Conservation (phyloP, 495 filamentous ascomycete genomes). For the Neurospora discreta region DNA sequence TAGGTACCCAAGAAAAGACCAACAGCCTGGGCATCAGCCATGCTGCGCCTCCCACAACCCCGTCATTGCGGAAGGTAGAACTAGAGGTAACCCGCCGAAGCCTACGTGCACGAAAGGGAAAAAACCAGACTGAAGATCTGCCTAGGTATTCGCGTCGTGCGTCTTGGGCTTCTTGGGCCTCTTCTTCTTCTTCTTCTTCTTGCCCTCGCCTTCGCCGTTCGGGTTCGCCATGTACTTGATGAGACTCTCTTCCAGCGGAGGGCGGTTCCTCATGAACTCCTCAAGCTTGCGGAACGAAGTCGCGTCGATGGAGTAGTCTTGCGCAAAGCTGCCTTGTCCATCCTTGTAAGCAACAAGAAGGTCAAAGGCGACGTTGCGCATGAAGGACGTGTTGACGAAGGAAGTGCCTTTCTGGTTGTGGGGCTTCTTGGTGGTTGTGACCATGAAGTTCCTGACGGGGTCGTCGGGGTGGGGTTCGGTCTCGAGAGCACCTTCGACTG, state of each 20-base stretch:
- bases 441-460: background rate
- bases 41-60: background rate
- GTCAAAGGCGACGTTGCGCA: background rate
- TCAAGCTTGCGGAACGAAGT: background rate
- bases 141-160: background rate
- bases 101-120: background rate
- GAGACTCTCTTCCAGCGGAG: background rate
- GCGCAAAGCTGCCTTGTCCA: background rate
- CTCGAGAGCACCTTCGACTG: background rate
- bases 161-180: background rate
- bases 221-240: too few species aligned
- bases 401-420: background rate
- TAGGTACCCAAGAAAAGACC: background rate
- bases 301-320: background rate
- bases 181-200: background rate
- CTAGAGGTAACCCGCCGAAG: too few species aligned
- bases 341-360: background rate
- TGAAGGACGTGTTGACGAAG: background rate
- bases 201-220: background rate
- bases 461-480: background rate
- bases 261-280: background rate
- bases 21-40: background rate
- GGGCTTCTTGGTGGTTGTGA: background rate
- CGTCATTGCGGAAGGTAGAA: too few species aligned
- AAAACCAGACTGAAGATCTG: background rate